Base-by-base conservation (phyloP, 106 monocot genomes). In the Xerophyta viscosa region DNA sequence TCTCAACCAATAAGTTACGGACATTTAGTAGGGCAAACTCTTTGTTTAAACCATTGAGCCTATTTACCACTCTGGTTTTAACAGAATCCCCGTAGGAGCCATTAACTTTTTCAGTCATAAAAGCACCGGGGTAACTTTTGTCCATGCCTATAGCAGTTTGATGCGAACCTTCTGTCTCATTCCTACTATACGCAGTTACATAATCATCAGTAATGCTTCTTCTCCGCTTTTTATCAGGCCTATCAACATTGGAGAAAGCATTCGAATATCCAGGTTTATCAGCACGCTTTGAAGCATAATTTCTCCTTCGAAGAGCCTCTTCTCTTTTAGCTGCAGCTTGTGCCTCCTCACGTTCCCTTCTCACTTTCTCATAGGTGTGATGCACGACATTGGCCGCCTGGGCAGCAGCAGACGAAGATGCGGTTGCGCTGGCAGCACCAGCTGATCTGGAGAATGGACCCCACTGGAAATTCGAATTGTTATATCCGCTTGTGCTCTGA, bases 301-400 rank as follows among this genome's bases (percentile, higher is more conserved):
- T 62, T 15, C 28, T 49, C 24, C 37, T 50, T 24, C 23, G 29
- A n/a, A n/a, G n/a, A 37, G 48, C 12, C 24, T 48, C 62, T 30
- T 62, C 62, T 31, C 42, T 47, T 54, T 47, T 66, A 37, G 53
- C 26, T 30, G 73, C 68, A 44, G 65, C 68, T 36, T 74, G 73
- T 45, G 63, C 66, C 62, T 80, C 70, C 48, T 71, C 66, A 0
- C 71, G 66, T 26, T 75, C 70, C 30, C 58, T 74, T 64, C 49
- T 66, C 6, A 63, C 80, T 59, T 71, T 75, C 45, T 75, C 74
- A 52, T 75, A 80, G 23, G 80, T 56, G 24, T 66, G 65, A 30
- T 80, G 74, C 48, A 62, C 66, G 61, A 73, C 36, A 53, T 50
- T 67, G 27, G 57, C 71, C 24, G 71, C 66, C 43, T 74, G 66